A percentile compares a stretch with the other conserved stretches of the same genome.
Evolutionary conservation across 352 stramenopile genomes (phyloP).

Genomic region (Globisporangium carolinianum): DNA sequence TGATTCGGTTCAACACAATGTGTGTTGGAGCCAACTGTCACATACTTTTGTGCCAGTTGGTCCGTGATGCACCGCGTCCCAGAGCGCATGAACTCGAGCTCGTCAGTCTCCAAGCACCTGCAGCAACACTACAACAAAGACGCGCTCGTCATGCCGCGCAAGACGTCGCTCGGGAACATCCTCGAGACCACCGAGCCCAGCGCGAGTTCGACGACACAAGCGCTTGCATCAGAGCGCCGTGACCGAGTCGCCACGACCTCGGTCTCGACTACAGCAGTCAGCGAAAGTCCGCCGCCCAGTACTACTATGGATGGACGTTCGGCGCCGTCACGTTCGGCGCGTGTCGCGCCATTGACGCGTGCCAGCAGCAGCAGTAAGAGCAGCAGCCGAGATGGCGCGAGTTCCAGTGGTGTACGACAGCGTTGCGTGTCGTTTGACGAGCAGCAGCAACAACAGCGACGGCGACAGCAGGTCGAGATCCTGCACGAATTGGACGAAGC

Average conservation of each 20-base stretch:
- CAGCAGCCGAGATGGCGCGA: background rate
- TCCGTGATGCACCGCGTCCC: too few relatives aligned
- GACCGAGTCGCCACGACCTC: background rate
- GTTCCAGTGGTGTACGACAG: background rate
- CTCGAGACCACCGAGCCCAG: slow-evolving; percentile 1
- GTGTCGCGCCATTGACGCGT: background rate
- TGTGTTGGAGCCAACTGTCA: too few relatives aligned
- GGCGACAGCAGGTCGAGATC: slow-evolving; percentile 1
- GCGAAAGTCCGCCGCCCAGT: too few relatives aligned
- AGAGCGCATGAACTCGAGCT: too few relatives aligned
- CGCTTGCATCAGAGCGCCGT: too few relatives aligned
- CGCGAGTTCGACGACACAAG: background rate
- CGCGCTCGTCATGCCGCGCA: slow-evolving; percentile 11
- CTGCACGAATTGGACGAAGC: slow-evolving; percentile 26
- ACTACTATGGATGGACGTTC: background rate
- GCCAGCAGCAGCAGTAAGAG: background rate
- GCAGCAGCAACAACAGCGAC: background rate
- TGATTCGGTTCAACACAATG: too few relatives aligned
- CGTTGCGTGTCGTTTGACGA: slow-evolving; percentile 17
- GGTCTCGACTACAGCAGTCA: background rate
- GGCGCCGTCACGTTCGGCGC: background rate
- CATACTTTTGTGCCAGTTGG: too few relatives aligned
- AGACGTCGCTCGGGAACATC: slow-evolving; percentile 34
- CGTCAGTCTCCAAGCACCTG: too few relatives aligned
- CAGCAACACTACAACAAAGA: too few relatives aligned